Base-by-base conservation (phyloP, 306 rosid species). In the Glycine latifolia region DNA sequence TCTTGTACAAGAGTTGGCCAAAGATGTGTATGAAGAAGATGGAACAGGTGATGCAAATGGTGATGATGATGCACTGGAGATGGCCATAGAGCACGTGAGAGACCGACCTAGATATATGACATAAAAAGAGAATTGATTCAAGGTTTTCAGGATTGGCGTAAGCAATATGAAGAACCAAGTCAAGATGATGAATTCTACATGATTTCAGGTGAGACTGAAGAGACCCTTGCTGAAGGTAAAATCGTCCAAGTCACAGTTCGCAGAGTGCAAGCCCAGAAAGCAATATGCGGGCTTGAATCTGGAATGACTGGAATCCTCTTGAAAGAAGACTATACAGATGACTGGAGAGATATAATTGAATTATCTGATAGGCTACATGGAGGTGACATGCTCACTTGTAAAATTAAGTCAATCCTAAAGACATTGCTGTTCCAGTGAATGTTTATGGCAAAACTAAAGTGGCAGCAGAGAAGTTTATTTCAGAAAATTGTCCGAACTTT, bases 51-150 rank as follows among this genome's bases (percentile, higher is more conserved):
- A 91, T 68, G 94, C 90, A 37, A 91, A 88, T 84, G 97, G 90
- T 77, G 98, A 95, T 46, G 97, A 95, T 52, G 99, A 95, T 85
- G 98, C 94, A 0, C 54, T 89, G 73, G 99, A 95, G 92, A 90
- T 95, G 99, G 98, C 98, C 52, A 95, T 95, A 81, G 99, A 95
- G 88, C 96, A 93, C 61, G 99, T 93, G n/a, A 89, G 99, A 84
- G 97, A 95, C 35, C 87, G 93, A 13, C 98, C 99, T 83, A 86
- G 87, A n/a, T n/a, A n/a, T 82, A 80, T 60, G 98, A 93, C 73
- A 95, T 95, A 53, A 95, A 82, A 85, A 88, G 94, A 81, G 99
- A 95, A 88, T 77, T 95, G 82, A 89, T 93, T 89, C 94, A 90
- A 50, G 99, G 99, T 26, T 95, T 95, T 85, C 97, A 87, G 91